Percentiles rank a stretch among this genome's conserved stretches.
Evolutionary conservation across 2,329 filamentous ascomycete species (phyloP).

Genomic region (Hypocrella siamensis): DNA sequence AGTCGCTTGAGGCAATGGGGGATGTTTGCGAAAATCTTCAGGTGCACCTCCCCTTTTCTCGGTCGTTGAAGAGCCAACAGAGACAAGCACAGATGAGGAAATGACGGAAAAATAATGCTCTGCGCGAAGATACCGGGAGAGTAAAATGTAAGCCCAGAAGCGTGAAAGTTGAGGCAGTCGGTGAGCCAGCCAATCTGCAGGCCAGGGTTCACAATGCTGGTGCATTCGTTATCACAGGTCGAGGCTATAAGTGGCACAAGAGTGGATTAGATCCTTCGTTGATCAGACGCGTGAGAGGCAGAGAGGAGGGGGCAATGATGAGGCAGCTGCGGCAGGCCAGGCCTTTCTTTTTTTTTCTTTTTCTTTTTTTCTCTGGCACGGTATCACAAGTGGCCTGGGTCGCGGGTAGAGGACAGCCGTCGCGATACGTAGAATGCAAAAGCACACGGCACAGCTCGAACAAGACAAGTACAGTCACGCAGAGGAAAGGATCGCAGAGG

Average conservation of each 20-base stretch:
- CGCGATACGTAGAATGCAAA: background rate
- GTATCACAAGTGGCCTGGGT: background rate
- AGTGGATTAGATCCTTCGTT: background rate
- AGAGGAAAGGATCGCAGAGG: conserved; percentile 1
- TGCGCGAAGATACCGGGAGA: no score
- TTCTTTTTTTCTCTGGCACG: no score
- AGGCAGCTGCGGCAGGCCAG: no score
- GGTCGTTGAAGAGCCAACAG: no score
- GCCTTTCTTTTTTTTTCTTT: no score
- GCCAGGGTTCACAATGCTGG: conserved; percentile 1
- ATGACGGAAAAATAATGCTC: background rate
- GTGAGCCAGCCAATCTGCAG: background rate
- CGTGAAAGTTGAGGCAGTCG: background rate
- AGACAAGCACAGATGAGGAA: background rate
- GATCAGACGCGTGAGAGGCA: background rate
- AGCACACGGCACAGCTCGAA: background rate
- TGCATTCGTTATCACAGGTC: conserved; percentile 1
- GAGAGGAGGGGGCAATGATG: no score
- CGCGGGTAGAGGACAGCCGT: background rate
- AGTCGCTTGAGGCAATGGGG: no score
- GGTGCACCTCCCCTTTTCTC: no score
- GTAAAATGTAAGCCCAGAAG: background rate
- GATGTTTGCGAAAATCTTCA: no score
- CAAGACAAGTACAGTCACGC: conserved; percentile 1
- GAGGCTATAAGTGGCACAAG: conserved; percentile 3